A percentile compares a stretch with the other conserved stretches of the same genome.
These are phyloP conservation scores for Cicer arietinum DNA, from an alignment of 306 rosid genomes.

Conservation along the genomic window DNA sequence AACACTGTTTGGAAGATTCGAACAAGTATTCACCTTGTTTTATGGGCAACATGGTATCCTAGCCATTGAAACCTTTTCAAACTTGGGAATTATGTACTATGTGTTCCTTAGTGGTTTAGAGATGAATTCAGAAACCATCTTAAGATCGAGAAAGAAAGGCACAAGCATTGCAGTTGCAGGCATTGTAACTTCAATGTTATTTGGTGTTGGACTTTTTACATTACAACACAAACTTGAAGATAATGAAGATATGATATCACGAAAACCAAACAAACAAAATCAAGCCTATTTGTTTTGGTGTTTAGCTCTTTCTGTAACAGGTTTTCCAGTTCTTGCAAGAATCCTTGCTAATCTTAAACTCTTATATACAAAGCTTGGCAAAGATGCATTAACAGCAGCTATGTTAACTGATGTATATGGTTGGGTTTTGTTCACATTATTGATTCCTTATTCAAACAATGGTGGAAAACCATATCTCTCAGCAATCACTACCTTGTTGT, in stretches of 20 bases:
- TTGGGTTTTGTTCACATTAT: conserved; percentile 43
- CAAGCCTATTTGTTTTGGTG: conserved; percentile 36
- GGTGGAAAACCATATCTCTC: not conserved
- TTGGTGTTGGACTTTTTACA: conserved; percentile 36
- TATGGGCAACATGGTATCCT: not conserved
- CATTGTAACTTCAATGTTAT: conserved; percentile 36
- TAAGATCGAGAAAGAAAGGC: conserved; percentile 35
- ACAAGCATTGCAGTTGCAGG: conserved; percentile 32
- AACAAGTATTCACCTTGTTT: not conserved
- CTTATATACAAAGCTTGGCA: conserved; percentile 48
- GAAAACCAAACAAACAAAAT: accelerated
- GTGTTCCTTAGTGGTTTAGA: conserved; percentile 51
- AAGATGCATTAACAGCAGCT: conserved; percentile 39
- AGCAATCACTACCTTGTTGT: not conserved
- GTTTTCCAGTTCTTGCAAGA: conserved; percentile 49
- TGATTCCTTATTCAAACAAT: conserved; percentile 13
- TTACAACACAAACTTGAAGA: not conserved
- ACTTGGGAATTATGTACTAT: conserved; percentile 38
- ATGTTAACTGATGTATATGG: conserved; percentile 46
- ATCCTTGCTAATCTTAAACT: conserved; percentile 50
- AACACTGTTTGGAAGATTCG: not conserved
- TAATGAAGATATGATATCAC: not conserved
- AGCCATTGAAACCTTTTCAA: conserved; percentile 28
- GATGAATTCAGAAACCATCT: conserved; percentile 40
- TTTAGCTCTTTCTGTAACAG: conserved; percentile 36